These are phyloP conservation scores for Eutrema japonicum DNA, from an alignment of 345 rosid species.

Conservation along the genomic window DNA sequence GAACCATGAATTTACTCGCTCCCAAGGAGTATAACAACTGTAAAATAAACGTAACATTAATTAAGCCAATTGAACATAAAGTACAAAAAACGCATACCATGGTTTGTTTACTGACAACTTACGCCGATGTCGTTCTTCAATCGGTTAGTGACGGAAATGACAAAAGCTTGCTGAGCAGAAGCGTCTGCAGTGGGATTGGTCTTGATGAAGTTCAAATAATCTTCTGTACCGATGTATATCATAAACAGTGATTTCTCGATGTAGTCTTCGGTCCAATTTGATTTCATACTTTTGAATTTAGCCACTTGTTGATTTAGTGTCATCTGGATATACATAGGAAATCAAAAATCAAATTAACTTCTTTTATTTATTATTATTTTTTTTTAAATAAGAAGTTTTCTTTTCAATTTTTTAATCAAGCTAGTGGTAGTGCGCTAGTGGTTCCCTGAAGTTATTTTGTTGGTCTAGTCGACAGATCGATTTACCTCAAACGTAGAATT, in stretches of 20 bases:
- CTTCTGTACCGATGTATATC: constrained; percentile 39
- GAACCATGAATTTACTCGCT: constrained; percentile 32
- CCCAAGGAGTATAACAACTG: constrained; percentile 27
- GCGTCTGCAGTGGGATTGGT: constrained; percentile 15
- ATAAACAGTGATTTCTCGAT: constrained; percentile 30
- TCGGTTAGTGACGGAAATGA: constrained; percentile 21
- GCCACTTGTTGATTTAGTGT: constrained; percentile 36
- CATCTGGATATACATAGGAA: constrained; percentile 16
- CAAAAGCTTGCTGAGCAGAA: constrained; percentile 38
- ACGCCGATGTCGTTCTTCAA: constrained; percentile 35
- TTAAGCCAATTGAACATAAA: neutral
- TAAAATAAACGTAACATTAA: neutral
- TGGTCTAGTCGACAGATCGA: too few species aligned
- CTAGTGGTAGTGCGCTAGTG: too few species aligned
- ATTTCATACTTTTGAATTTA: constrained; percentile 13
- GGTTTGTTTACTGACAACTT: neutral
- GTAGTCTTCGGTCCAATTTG: constrained; percentile 23
- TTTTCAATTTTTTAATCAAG: too few species aligned
- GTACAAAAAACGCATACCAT: neutral
- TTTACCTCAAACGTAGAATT: too few species aligned
- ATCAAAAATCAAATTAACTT: neutral
- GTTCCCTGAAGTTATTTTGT: too few species aligned
- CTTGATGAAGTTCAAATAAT: constrained; percentile 35
- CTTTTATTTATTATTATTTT: too few species aligned
- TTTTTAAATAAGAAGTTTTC: too few species aligned